Percentiles rank a stretch among this genome's conserved stretches.
Conservation (phyloP, 2,329 filamentous ascomycete genomes). For the Pseudogymnoascus sp. region DNA sequence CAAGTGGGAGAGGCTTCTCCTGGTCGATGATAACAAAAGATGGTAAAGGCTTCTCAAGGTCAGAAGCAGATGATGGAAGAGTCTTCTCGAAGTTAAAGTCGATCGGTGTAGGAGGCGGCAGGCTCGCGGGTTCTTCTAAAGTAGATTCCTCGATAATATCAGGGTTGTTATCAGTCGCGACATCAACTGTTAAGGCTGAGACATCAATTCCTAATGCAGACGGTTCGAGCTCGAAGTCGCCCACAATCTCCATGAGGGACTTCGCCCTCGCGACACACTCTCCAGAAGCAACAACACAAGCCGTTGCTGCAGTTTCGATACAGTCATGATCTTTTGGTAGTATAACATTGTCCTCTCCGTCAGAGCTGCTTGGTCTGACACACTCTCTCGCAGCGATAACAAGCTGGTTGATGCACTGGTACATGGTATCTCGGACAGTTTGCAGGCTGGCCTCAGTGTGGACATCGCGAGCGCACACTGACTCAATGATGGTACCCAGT, state of each 20-base stretch:
- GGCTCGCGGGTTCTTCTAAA: constrained; percentile 29
- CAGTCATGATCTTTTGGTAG: constrained; percentile 71
- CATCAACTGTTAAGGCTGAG: constrained; percentile 16
- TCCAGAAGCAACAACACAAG: constrained; percentile 81
- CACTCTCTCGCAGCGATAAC: constrained; percentile 76
- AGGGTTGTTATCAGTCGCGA: constrained; percentile 7
- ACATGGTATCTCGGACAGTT: constrained; percentile 67
- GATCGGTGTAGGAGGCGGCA: constrained; percentile 37
- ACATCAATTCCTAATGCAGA: constrained; percentile 50
- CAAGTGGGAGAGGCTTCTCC: constrained; percentile 62
- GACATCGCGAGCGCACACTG: constrained; percentile 71
- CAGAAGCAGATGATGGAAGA: background rate
- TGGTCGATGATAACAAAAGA: constrained; percentile 39
- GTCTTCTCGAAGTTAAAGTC: background rate
- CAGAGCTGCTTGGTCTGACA: constrained; percentile 59
- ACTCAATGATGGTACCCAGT: constrained; percentile 71
- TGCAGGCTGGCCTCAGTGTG: constrained; percentile 60
- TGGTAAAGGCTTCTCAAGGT: background rate
- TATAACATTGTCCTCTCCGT: constrained; percentile 68
- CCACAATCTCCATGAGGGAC: constrained; percentile 76
- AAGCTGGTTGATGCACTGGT: constrained; percentile 69
- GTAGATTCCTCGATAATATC: background rate
- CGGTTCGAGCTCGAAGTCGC: constrained; percentile 75
- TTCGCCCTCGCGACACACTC: constrained; percentile 87
- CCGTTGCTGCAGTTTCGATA: constrained; percentile 71